A percentile compares a stretch with the other conserved stretches of the same genome.
These are phyloP conservation scores for Colletotrichum cereale DNA, from an alignment of 2,329 filamentous ascomycete genomes.

Conservation along the genomic window DNA sequence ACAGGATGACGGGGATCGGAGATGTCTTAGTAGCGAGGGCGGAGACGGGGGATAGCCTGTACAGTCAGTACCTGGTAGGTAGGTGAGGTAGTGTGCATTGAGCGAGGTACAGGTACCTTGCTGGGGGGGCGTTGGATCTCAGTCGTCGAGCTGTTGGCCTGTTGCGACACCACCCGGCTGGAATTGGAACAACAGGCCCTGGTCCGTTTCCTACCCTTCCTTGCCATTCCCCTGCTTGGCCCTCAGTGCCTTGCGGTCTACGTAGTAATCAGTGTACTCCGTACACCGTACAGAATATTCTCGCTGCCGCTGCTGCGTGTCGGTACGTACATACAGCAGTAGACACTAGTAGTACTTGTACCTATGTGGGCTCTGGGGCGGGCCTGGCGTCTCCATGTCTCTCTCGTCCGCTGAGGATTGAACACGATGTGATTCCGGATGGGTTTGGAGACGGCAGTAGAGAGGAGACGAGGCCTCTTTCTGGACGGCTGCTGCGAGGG, in stretches of 20 bases:
- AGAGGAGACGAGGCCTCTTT: conserved; percentile 1
- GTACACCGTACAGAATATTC: too few species aligned
- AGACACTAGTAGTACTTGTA: too few species aligned
- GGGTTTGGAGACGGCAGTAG: conserved; percentile 10
- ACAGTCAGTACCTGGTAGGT: background rate
- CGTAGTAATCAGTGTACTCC: too few species aligned
- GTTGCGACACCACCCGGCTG: conserved; percentile 14
- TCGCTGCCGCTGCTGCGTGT: background rate
- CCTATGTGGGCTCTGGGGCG: too few species aligned
- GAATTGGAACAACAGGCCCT: conserved; percentile 24
- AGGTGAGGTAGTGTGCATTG: background rate
- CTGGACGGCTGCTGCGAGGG: conserved; percentile 17
- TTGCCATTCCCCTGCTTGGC: conserved; percentile 17
- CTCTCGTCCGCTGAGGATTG: conserved; percentile 1
- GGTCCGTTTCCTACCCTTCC: background rate
- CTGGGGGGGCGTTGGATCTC: background rate
- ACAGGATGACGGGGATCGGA: conserved; percentile 33
- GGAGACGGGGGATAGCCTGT: background rate
- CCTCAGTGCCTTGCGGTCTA: background rate
- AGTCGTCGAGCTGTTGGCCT: background rate
- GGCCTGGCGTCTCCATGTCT: background rate
- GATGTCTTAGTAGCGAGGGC: conserved; percentile 23
- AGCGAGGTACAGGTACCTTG: too few species aligned
- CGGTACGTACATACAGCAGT: background rate
- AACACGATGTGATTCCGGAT: background rate